These are phyloP conservation scores for Penicillium oxalicum DNA, from an alignment of 2,329 filamentous ascomycete species.

Conservation along the genomic window DNA sequence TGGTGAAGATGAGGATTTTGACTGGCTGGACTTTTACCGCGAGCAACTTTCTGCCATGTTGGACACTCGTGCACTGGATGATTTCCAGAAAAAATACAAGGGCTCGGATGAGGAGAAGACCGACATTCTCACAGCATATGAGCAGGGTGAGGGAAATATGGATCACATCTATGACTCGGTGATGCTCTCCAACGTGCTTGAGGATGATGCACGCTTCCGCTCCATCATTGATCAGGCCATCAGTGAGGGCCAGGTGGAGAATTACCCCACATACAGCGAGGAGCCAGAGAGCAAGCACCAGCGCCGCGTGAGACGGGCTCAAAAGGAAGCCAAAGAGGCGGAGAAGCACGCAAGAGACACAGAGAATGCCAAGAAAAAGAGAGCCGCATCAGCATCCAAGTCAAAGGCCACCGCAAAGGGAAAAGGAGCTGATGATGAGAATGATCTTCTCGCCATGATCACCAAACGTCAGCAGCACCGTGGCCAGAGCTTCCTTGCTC, in stretches of 20 bases:
- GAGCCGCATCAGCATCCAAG: slow-evolving; percentile 35
- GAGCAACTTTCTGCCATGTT: slow-evolving; percentile 75
- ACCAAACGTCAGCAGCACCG: slow-evolving; percentile 62
- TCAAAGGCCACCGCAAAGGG: slow-evolving; percentile 30
- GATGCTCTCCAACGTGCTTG: slow-evolving; percentile 77
- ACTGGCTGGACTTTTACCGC: slow-evolving; percentile 86
- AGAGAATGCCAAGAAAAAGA: slow-evolving; percentile 64
- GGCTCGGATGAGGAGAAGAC: slow-evolving; percentile 75
- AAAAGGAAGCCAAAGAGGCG: slow-evolving; percentile 65
- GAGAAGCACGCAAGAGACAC: slow-evolving; percentile 69
- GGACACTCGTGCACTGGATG: slow-evolving; percentile 65
- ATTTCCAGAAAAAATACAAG: slow-evolving; percentile 74
- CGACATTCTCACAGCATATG: slow-evolving; percentile 73
- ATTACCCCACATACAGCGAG: slow-evolving; percentile 62
- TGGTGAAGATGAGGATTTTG: slow-evolving; percentile 66
- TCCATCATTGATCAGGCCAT: slow-evolving; percentile 78
- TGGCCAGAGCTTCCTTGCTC: slow-evolving; percentile 59
- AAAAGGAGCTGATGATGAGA: slow-evolving; percentile 35
- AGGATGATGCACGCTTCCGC: slow-evolving; percentile 82
- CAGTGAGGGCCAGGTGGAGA: slow-evolving; percentile 57
- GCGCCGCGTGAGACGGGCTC: slow-evolving; percentile 55
- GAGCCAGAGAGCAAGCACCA: slow-evolving; percentile 64
- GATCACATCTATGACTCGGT: slow-evolving; percentile 70
- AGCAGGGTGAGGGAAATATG: slow-evolving; percentile 67
- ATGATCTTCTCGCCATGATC: slow-evolving; percentile 66